Percentiles rank a stretch among this genome's conserved stretches.
phyloP scores from a whole-genome alignment of 805 yeast species.

The Ogataea philodendri region DNA sequence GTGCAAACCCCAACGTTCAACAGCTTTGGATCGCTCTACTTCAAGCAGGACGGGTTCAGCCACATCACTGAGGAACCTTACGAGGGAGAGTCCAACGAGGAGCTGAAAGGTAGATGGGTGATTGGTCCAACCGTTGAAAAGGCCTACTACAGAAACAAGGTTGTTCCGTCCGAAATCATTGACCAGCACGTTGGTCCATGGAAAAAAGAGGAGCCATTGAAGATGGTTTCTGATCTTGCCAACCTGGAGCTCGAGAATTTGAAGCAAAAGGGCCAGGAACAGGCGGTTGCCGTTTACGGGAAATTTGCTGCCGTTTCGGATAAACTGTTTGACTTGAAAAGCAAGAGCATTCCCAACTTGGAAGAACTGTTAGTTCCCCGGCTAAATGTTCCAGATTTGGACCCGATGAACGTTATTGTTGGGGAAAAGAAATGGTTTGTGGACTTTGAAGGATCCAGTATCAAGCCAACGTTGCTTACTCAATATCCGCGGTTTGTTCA shows the following conservation, averaged over 20 bases:
- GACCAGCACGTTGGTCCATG: conserved; percentile 74
- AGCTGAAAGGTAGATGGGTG: conserved; percentile 69
- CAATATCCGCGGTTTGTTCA: conserved; percentile 80
- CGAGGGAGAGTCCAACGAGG: conserved; percentile 58
- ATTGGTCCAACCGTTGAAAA: conserved; percentile 89
- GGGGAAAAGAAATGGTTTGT: conserved; percentile 52
- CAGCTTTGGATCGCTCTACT: conserved; percentile 79
- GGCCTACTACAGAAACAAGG: conserved; percentile 69
- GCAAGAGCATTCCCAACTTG: conserved; percentile 59
- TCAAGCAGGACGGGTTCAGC: conserved; percentile 59
- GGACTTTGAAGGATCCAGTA: conserved; percentile 79
- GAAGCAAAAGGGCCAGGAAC: conserved; percentile 50
- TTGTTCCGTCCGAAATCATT: conserved; percentile 49
- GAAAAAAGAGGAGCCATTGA: conserved; percentile 54
- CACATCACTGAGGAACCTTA: conserved; percentile 38
- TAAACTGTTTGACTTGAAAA: conserved; percentile 51
- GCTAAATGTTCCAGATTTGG: conserved; percentile 77
- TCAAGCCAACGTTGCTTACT: conserved; percentile 79
- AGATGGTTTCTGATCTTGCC: conserved; percentile 64
- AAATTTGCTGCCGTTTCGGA: conserved; percentile 57
- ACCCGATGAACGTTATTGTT: conserved; percentile 80
- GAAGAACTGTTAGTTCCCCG: conserved; percentile 68
- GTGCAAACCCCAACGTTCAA: conserved; percentile 53
- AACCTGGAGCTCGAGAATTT: conserved; percentile 48
- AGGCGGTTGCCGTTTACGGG: conserved; percentile 60